Base-by-base conservation (phyloP, 805 yeast genomes). In the Spencermartinsiella europaea region DNA sequence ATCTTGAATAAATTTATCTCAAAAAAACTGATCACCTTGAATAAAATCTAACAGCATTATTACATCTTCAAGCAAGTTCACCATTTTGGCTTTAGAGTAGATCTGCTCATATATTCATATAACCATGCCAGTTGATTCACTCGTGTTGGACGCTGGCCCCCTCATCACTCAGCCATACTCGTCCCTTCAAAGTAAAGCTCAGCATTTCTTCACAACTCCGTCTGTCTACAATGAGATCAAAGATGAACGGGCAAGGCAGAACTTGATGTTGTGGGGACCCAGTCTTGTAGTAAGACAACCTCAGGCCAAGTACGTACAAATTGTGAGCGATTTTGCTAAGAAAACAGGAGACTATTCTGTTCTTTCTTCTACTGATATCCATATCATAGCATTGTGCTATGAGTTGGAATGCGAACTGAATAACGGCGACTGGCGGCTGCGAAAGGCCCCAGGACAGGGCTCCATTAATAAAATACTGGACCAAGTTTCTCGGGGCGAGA, bases 61-160 rank as follows among this genome's bases (percentile, higher is more conserved):
- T n/a, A n/a, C n/a, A n/a, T n/a, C n/a, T n/a, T n/a, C n/a, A n/a
- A n/a, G n/a, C n/a, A n/a, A n/a, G n/a, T n/a, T n/a, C n/a, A n/a
- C n/a, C n/a, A n/a, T n/a, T n/a, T n/a, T n/a, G n/a, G n/a, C n/a
- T n/a, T n/a, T n/a, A n/a, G n/a, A n/a, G n/a, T n/a, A n/a, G n/a
- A n/a, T n/a, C n/a, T n/a, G n/a, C n/a, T n/a, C n/a, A n/a, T n/a
- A n/a, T n/a, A n/a, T n/a, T n/a, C n/a, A n/a, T n/a, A n/a, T n/a
- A n/a, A n/a, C n/a, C n/a, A 25, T 25, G 31, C 7, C 31, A 12
- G 55, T 59, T 74, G 47, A 75, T 51, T 71, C 81, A 1, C 71
- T 95, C 47, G 85, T 87, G 28, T 73, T 93, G 54, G 99, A 93
- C 75, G 98, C 99, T 2, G 93, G 96, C 42, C 99, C 99, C 4